These are phyloP conservation scores for Starmerella kuoi DNA, from an alignment of 805 yeast genomes.

Conservation along the genomic window DNA sequence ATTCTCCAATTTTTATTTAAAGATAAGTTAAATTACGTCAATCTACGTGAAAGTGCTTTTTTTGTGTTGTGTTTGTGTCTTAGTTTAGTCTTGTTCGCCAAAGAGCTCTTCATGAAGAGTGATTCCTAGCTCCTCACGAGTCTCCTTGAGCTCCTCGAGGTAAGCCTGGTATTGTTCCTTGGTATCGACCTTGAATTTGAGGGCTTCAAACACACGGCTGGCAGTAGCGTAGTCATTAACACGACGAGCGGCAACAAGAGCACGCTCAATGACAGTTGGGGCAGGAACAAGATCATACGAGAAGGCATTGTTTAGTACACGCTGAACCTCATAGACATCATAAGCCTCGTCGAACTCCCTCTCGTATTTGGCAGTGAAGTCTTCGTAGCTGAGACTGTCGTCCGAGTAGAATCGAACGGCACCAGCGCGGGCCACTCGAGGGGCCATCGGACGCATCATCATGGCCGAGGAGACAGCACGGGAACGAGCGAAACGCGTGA, in stretches of 20 bases:
- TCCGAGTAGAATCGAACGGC: conserved; percentile 18
- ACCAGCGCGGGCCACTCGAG: conserved; percentile 8
- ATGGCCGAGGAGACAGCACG: conserved; percentile 16
- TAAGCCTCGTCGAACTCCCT: conserved; percentile 92
- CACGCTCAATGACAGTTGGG: conserved; percentile 89
- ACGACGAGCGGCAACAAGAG: conserved; percentile 95
- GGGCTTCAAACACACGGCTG: conserved; percentile 90
- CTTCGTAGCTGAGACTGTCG: conserved; percentile 22
- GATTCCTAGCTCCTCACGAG: conserved; percentile 85
- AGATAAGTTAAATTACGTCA: no score
- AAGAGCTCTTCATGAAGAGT: conserved; percentile 86
- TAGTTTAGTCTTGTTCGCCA: conserved; percentile 22
- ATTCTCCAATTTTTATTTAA: no score
- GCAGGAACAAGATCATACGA: conserved; percentile 98
- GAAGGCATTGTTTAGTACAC: conserved; percentile 95
- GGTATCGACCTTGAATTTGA: conserved; percentile 91
- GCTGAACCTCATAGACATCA: conserved; percentile 75
- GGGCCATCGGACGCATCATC: conserved; percentile 9
- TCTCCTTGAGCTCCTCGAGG: conserved; percentile 83
- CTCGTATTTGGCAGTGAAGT: conserved; percentile 52
- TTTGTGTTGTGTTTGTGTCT: no score
- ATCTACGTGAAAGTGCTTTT: no score
- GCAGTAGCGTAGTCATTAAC: conserved; percentile 98
- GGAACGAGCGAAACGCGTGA: conserved; percentile 15
- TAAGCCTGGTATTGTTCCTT: conserved; percentile 89